phyloP scores from a whole-genome alignment of 2,329 filamentous ascomycete genomes.

The Coniella vitis region DNA sequence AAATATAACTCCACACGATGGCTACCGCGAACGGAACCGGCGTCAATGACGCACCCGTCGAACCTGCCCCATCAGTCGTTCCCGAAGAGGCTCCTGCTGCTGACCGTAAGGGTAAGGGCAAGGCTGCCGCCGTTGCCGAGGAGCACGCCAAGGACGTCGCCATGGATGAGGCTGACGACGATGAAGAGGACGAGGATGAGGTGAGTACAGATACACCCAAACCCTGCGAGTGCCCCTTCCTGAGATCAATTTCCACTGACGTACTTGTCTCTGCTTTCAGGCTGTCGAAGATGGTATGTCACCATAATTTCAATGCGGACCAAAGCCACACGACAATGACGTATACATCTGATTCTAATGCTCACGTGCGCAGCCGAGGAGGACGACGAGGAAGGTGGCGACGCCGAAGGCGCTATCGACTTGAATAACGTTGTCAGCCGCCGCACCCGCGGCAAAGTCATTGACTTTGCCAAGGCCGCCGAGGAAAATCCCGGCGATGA shows the following conservation, averaged over 20 bases:
- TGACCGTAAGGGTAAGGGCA: conserved; percentile 77
- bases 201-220: conserved; percentile 18
- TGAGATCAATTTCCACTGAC: too few relatives aligned
- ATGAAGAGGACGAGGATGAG: conserved; percentile 55
- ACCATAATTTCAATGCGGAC: not conserved
- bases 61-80: conserved; percentile 26
- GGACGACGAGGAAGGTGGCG: conserved; percentile 66
- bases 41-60: conserved; percentile 36
- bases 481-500: conserved; percentile 70
- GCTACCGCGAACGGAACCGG: conserved; percentile 43
- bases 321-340: not conserved
- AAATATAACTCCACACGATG: conserved; percentile 32
- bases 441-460: conserved; percentile 85
- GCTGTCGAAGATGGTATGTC: conserved; percentile 26
- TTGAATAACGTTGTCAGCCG: conserved; percentile 80
- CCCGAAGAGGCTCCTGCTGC: conserved; percentile 29
- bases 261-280: conserved; percentile 19
- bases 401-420: conserved; percentile 88
- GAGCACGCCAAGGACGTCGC: conserved; percentile 48
- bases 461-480: conserved; percentile 89
- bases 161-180: conserved; percentile 69
- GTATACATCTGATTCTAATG: conserved; percentile 13
- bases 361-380: conserved; percentile 21
- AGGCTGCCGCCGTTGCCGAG: conserved; percentile 52
- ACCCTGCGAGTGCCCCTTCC: not conserved